Conservation (phyloP, 768 basidiomycete species). For the Asterophora parasitica region DNA sequence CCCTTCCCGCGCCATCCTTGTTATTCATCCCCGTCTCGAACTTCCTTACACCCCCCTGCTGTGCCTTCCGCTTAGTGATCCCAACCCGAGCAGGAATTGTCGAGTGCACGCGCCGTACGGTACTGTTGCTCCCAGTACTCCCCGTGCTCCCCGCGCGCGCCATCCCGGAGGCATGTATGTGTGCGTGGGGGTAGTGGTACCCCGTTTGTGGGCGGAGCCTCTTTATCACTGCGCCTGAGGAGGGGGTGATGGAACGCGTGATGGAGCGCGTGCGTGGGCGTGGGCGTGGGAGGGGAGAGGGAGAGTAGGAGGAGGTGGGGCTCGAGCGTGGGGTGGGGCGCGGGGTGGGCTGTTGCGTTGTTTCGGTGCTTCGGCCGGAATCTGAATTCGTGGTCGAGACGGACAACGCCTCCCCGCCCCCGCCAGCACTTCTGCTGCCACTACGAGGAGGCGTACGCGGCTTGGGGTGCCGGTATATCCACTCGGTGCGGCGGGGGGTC, state of each 20-base stretch:
- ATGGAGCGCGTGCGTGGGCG: constrained; percentile 21
- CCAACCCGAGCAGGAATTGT: constrained; percentile 5
- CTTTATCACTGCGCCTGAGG: background rate
- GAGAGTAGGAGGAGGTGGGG: constrained; percentile 17
- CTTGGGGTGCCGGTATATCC: constrained; percentile 21
- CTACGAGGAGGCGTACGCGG: constrained; percentile 5
- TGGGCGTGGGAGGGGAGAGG: constrained; percentile 19
- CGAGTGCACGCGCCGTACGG: constrained; percentile 2
- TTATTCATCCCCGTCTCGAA: background rate
- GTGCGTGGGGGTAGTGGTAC: constrained; percentile 24
- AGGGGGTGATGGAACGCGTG: constrained; percentile 17
- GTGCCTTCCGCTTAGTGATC: background rate
- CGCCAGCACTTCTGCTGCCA: too few species aligned
- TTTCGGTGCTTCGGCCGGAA: too few species aligned
- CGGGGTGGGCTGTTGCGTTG: too few species aligned
- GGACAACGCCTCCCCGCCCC: too few species aligned
- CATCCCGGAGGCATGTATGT: constrained; percentile 22
- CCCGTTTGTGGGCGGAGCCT: constrained; percentile 25
- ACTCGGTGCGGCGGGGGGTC: constrained; percentile 14
- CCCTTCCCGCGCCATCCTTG: too few species aligned
- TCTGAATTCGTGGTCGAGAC: too few species aligned
- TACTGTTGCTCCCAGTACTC: too few species aligned
- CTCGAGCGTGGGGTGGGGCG: constrained; percentile 17
- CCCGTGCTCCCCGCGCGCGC: background rate
- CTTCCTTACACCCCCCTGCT: background rate